Evolutionary conservation across 768 basidiomycete genomes (phyloP).

Genomic region (Fomitopsis pulvina): DNA sequence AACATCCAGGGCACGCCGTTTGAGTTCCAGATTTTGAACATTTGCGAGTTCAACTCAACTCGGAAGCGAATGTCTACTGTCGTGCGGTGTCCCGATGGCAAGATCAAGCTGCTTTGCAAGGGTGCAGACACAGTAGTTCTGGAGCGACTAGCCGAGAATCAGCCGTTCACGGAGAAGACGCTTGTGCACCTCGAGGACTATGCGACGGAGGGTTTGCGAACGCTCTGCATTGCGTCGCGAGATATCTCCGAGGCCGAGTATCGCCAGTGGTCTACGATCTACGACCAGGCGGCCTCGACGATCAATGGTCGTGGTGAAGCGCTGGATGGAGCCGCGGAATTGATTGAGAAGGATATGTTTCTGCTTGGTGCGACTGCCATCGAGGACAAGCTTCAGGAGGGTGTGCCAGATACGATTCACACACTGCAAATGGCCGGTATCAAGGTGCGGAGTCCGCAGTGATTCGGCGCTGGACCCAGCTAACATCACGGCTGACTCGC

Average conservation of each 20-base stretch:
- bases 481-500: neutral
- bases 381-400: constrained; percentile 97
- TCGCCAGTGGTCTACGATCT: constrained; percentile 78
- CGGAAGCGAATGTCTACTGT: constrained; percentile 98
- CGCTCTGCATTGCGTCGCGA: constrained; percentile 92
- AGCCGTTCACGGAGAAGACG: constrained; percentile 82
- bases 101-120: constrained; percentile 93
- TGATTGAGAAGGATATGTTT: constrained; percentile 92
- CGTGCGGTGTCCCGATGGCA: constrained; percentile 79
- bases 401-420: constrained; percentile 97
- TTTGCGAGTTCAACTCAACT: constrained; percentile 98
- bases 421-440: constrained; percentile 97
- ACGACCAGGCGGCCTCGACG: constrained; percentile 90
- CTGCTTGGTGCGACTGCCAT: constrained; percentile 95
- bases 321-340: constrained; percentile 88
- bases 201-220: constrained; percentile 93
- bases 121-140: constrained; percentile 98
- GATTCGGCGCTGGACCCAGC: neutral
- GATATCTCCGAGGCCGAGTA: constrained; percentile 92
- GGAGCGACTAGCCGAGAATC: constrained; percentile 83
- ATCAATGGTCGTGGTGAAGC: constrained; percentile 94
- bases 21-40: constrained; percentile 90
- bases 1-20: constrained; percentile 62
- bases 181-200: constrained; percentile 93
- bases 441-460: constrained; percentile 45